phyloP scores from a whole-genome alignment of 768 basidiomycete species.

The Neoboletus magnificus region DNA sequence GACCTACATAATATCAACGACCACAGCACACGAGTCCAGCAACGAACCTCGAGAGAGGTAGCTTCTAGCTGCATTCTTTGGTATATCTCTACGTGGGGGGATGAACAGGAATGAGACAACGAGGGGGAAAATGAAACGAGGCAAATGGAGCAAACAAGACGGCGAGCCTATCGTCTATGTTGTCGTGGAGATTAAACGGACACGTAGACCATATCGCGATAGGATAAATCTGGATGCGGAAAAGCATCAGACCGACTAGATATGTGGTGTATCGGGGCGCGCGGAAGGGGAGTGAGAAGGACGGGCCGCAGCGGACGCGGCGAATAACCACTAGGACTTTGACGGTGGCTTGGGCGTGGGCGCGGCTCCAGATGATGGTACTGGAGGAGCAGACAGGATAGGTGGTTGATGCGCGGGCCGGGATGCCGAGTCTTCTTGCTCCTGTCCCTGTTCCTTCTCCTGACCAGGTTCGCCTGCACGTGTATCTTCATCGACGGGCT shows the following conservation, averaged over 20 bases:
- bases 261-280: not conserved
- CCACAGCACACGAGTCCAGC: not conserved
- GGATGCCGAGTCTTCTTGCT: not conserved
- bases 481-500: slow-evolving; percentile 61
- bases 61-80: slow-evolving; percentile 18
- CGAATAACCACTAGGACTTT: slow-evolving; percentile 4
- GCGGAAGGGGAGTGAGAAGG: not conserved
- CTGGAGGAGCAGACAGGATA: slow-evolving; percentile 33
- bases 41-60: not conserved
- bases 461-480: slow-evolving; percentile 10
- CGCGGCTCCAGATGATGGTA: slow-evolving; percentile 5
- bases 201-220: slow-evolving; percentile 1
- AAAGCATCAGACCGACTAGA: slow-evolving; percentile 1
- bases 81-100: slow-evolving; percentile 23
- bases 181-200: not conserved
- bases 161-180: slow-evolving; percentile 4
- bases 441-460: slow-evolving; percentile 10
- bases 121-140: not conserved
- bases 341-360: slow-evolving; percentile 13
- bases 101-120: not conserved
- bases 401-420: slow-evolving; percentile 27
- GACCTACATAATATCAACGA: not conserved
- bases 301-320: not conserved
- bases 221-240: slow-evolving; percentile 2
- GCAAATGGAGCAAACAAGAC: not conserved